A percentile compares a stretch with the other conserved stretches of the same genome.
These are phyloP conservation scores for Mycena sp. DNA, from an alignment of 1,284 basidiomycete genomes.

Conservation along the genomic window DNA sequence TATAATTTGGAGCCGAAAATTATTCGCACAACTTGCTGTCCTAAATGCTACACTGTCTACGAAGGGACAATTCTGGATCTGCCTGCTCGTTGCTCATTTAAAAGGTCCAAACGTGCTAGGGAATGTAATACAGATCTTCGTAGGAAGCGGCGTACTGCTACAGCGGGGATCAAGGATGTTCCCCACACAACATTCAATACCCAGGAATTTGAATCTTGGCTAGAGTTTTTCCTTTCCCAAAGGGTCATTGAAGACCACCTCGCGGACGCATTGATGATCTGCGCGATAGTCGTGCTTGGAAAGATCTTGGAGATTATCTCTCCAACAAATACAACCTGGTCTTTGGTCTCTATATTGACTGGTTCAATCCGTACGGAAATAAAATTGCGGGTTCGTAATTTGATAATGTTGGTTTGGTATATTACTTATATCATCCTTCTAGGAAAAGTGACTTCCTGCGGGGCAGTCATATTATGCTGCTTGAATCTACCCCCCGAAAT, in stretches of 20 bases:
- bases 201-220: constrained; percentile 43
- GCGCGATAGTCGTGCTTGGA: constrained; percentile 15
- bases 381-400: constrained; percentile 9
- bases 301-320: background rate
- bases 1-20: constrained; percentile 35
- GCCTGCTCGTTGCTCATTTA: constrained; percentile 9
- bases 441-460: constrained; percentile 35
- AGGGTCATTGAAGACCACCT: constrained; percentile 38
- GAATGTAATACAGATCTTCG: constrained; percentile 32
- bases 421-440: background rate
- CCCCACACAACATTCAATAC: constrained; percentile 39
- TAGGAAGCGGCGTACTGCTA: constrained; percentile 20
- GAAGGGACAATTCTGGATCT: constrained; percentile 27
- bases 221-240: constrained; percentile 39
- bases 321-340: constrained; percentile 32
- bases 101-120: constrained; percentile 16
- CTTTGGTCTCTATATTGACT: constrained; percentile 49
- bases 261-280: too few relatives aligned
- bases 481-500: constrained; percentile 37
- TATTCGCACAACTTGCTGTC: constrained; percentile 29
- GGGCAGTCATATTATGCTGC: constrained; percentile 37
- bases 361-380: constrained; percentile 43
- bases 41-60: constrained; percentile 38
- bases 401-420: background rate
- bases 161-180: constrained; percentile 31